phyloP scores from a whole-genome alignment of 768 basidiomycete genomes.

The Rubroboletus pulcherrimus region DNA sequence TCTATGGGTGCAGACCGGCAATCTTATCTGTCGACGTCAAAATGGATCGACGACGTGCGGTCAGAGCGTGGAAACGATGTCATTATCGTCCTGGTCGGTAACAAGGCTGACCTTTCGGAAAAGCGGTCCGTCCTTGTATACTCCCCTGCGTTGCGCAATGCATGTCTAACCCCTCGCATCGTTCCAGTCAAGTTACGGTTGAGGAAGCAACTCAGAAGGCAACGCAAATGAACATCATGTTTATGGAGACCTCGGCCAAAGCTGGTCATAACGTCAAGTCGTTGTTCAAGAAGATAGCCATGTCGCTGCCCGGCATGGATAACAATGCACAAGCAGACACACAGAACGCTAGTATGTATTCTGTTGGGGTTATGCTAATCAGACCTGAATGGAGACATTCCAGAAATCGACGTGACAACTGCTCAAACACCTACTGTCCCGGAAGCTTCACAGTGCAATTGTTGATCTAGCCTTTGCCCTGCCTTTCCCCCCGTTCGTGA shows the following conservation, averaged over 20 bases:
- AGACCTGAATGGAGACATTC: slow-evolving; percentile 1
- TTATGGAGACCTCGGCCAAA: slow-evolving; percentile 99
- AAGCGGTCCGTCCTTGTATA: slow-evolving; percentile 67
- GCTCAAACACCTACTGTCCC: slow-evolving; percentile 65
- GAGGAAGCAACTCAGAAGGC: slow-evolving; percentile 94
- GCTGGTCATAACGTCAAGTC: slow-evolving; percentile 99
- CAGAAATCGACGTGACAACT: slow-evolving; percentile 92
- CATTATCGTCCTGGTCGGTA: slow-evolving; percentile 96
- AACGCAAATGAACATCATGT: slow-evolving; percentile 90
- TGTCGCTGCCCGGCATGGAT: slow-evolving; percentile 96
- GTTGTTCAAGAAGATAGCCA: slow-evolving; percentile 98
- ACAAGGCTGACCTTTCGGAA: slow-evolving; percentile 98
- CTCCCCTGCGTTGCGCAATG: background rate
- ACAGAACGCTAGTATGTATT: slow-evolving; percentile 45
- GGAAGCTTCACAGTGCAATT: slow-evolving; percentile 83
- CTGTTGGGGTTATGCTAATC: background rate
- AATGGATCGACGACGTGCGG: slow-evolving; percentile 99
- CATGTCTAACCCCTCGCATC: slow-evolving; percentile 9
- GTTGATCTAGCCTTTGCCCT: slow-evolving; percentile 41
- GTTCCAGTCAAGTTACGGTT: slow-evolving; percentile 91
- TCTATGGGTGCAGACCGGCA: slow-evolving; percentile 64
- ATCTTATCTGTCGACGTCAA: slow-evolving; percentile 96
- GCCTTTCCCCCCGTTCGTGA: slow-evolving; percentile 6
- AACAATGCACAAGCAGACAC: slow-evolving; percentile 63
- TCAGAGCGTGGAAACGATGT: slow-evolving; percentile 97